Conservation (phyloP, 257 asterid species). For the Anisodus acutangulus region DNA sequence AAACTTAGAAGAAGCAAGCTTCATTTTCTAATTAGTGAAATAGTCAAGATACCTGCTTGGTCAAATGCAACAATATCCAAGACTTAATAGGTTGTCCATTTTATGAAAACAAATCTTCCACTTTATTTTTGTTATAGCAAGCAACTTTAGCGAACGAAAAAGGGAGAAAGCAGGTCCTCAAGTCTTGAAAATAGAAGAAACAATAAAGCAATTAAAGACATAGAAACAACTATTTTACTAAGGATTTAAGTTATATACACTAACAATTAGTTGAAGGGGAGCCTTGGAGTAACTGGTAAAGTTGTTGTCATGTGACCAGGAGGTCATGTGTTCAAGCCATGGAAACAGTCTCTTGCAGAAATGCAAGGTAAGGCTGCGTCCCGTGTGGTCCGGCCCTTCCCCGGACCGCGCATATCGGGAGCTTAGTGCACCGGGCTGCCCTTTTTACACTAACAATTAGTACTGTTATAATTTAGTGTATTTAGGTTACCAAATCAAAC, state of each 20-base stretch:
- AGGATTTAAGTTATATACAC: background rate
- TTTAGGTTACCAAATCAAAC: background rate
- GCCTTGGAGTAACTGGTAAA: too few relatives aligned
- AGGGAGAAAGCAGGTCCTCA: background rate
- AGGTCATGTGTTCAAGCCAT: background rate
- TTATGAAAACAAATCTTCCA: background rate
- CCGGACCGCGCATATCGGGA: too few relatives aligned
- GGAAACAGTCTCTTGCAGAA: background rate
- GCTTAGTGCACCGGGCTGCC: too few relatives aligned
- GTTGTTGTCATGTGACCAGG: too few relatives aligned
- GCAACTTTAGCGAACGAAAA: background rate
- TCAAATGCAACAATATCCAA: background rate
- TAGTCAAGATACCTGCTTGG: background rate
- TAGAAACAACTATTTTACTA: background rate
- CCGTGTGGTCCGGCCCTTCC: too few relatives aligned
- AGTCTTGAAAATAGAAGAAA: background rate
- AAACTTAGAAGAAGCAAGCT: background rate
- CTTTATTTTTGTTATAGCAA: constrained; percentile 4
- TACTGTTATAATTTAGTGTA: background rate
- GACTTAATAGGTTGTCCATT: background rate
- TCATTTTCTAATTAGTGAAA: background rate
- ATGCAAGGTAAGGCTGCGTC: too few relatives aligned
- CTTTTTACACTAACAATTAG: background rate
- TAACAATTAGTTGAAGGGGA: too few relatives aligned
- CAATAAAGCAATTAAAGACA: constrained; percentile 4